Conservation (phyloP, 1,284 basidiomycete species). For the Anthracocystis panici-leucophaei region DNA sequence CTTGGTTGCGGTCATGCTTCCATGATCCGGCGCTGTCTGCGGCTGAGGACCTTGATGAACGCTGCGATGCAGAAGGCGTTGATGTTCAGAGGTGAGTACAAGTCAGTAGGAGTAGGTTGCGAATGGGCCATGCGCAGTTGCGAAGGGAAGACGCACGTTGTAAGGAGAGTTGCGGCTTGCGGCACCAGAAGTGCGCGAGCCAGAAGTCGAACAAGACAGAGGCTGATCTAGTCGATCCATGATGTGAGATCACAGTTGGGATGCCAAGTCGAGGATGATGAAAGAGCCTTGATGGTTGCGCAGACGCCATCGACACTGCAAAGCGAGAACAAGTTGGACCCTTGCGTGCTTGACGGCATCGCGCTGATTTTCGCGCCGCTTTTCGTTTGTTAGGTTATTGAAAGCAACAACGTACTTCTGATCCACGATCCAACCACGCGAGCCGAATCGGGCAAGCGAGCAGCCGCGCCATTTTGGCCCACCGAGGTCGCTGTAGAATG, state of each 20-base stretch:
- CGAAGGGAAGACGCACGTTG: slow-evolving; percentile 21
- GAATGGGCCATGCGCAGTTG: not conserved
- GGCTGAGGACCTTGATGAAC: slow-evolving; percentile 15
- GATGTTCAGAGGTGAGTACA: not conserved
- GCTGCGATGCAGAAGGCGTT: slow-evolving; percentile 6
- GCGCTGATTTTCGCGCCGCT: not conserved
- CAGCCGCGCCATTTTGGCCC: too few species aligned
- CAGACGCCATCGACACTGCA: not conserved
- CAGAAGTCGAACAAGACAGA: slow-evolving; percentile 10
- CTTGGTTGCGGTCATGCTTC: slow-evolving; percentile 44
- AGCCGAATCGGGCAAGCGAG: not conserved
- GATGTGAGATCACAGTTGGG: slow-evolving; percentile 2
- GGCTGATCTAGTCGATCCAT: slow-evolving; percentile 46
- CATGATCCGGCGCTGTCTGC: slow-evolving; percentile 28
- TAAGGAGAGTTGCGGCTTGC: slow-evolving; percentile 41
- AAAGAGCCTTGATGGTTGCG: not conserved
- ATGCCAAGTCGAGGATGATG: not conserved
- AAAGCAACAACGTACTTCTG: not conserved
- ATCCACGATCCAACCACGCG: not conserved
- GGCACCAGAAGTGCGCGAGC: slow-evolving; percentile 21
- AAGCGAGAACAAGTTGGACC: not conserved
- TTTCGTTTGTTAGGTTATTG: not conserved
- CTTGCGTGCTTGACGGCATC: not conserved
- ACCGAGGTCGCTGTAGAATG: too few species aligned
- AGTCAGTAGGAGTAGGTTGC: not conserved